Evolutionary conservation across 345 rosid species (phyloP).

Genomic region (Populus tremula): DNA sequence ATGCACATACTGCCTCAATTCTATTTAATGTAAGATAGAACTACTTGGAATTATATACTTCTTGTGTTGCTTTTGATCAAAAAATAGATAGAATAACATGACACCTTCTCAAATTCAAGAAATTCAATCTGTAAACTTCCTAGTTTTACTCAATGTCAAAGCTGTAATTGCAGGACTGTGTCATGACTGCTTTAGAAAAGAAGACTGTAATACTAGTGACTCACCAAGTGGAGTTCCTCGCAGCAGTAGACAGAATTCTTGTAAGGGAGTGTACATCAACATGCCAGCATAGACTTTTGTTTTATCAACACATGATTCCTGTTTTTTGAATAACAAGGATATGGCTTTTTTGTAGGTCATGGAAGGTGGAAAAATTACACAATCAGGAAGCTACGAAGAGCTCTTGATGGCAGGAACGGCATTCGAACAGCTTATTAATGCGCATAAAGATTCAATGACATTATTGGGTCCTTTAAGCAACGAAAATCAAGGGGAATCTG

Average conservation of each 20-base stretch:
- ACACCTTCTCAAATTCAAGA: neutral
- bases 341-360: conserved; percentile 29
- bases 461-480: conserved; percentile 14
- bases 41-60: too few relatives aligned
- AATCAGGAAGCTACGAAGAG: conserved; percentile 34
- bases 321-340: neutral
- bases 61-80: too few relatives aligned
- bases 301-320: neutral
- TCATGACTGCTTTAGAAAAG: conserved; percentile 21
- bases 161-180: conserved; percentile 33
- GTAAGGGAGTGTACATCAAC: conserved; percentile 14
- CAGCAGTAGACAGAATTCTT: conserved; percentile 34
- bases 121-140: neutral
- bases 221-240: conserved; percentile 46
- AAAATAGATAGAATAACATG: neutral
- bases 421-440: conserved; percentile 34
- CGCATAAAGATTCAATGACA: conserved; percentile 31
- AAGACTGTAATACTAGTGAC: conserved; percentile 46
- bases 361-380: conserved; percentile 33
- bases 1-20: conserved; percentile 68
- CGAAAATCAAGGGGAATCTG: neutral
- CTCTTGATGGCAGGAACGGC: conserved; percentile 30
- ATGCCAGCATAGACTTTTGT: neutral
- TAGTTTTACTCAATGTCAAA: neutral
- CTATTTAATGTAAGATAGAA: conserved; percentile 46